Base-by-base conservation (phyloP, 148 eudicot genomes). In the Persicaria tinctoria region DNA sequence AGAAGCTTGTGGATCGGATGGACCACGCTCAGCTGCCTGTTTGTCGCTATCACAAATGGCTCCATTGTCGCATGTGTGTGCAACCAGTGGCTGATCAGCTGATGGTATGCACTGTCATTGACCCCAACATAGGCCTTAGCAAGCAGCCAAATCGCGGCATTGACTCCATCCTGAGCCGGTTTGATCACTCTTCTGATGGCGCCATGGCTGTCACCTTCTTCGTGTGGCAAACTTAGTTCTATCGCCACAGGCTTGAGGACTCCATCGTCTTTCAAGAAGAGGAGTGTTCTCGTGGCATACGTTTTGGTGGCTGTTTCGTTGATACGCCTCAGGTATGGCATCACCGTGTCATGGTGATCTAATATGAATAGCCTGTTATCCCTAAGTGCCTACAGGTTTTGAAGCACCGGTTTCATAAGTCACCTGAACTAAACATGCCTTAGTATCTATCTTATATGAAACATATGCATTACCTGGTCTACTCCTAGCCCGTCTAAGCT, bases 91-190 rank as follows among this genome's bases (percentile, higher is more conserved):
- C 91, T 83, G 47, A 86, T 75, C 57, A 93, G 89, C 79, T 93
- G 98, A 84, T 93, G 98, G 76, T 78, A 68, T 23, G 96, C 92
- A 11, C 90, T 86, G 78, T 93, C 98, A 83, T 81, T 86, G 3
- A 93, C 93, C 18, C 85, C 83, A 77, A 89, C 98, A 80, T 87
- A 93, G 73, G 98, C 93, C 83, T 93, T 93, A 13, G 98, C 96
- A 74, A 93, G 85, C 78, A 79, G 86, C 98, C 98, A 93, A 62
- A 87, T 38, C 2, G 90, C 72, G 46, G 85, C 92, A 60, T 89
- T 82, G 45, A 82, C 80, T 9, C 93, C 98, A 10, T 85, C 78
- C 60, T 85, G 76, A 0, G 88, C 90, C 3, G 96, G 98, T 14
- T 87, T 87, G 75, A 75, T 83, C 13, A 93, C 92, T 75, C 53